These are phyloP conservation scores for Aspergillus spinulosporus DNA, from an alignment of 2,329 filamentous ascomycete species.

Conservation along the genomic window DNA sequence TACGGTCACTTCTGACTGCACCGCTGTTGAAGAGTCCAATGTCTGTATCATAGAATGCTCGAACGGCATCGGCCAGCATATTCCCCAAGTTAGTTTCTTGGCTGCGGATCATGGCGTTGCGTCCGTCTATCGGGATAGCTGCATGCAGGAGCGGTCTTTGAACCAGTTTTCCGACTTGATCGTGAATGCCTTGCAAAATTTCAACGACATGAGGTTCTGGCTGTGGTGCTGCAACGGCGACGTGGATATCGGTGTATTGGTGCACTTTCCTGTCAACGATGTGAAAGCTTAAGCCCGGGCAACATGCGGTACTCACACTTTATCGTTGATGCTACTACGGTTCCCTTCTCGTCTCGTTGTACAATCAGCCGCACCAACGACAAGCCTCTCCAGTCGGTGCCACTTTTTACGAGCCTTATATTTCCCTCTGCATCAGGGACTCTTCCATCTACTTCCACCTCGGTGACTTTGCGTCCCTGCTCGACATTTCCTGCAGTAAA, in stretches of 20 bases:
- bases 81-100: conserved; percentile 30
- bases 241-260: conserved; percentile 19
- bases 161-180: conserved; percentile 20
- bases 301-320: background rate
- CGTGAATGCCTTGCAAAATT: conserved; percentile 16
- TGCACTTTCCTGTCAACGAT: conserved; percentile 13
- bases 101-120: conserved; percentile 21
- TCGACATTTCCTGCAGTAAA: conserved; percentile 17
- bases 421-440: conserved; percentile 12
- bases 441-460: conserved; percentile 9
- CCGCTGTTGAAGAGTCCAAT: conserved; percentile 30
- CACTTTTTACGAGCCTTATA: conserved; percentile 21
- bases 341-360: conserved; percentile 9
- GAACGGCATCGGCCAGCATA: conserved; percentile 27
- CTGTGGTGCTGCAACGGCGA: background rate
- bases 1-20: conserved; percentile 25
- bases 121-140: conserved; percentile 23
- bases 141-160: conserved; percentile 23
- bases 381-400: conserved; percentile 20
- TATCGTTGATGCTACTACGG: conserved; percentile 1
- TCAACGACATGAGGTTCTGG: background rate
- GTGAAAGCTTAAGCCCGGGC: background rate
- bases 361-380: conserved; percentile 16
- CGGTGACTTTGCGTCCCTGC: conserved; percentile 11
- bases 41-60: conserved; percentile 28